Percentiles rank a stretch among this genome's conserved stretches.
These are phyloP conservation scores for Candida ipomoeae DNA, from an alignment of 805 yeast genomes.

Conservation along the genomic window DNA sequence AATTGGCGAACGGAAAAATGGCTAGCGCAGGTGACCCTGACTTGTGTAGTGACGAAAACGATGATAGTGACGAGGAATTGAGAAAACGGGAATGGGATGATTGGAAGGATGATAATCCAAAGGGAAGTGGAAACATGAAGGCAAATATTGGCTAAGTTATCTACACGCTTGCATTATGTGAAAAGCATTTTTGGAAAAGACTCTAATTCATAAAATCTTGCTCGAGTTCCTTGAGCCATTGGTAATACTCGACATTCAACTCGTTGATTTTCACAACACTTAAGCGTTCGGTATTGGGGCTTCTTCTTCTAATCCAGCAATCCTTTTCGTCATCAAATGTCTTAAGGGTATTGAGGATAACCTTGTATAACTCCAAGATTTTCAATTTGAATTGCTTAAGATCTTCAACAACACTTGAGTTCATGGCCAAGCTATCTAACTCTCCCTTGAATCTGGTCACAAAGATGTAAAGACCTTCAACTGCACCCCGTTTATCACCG, in stretches of 20 bases:
- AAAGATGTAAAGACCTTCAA: conserved; percentile 37
- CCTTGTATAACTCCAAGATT: conserved; percentile 38
- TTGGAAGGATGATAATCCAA: conserved; percentile 78
- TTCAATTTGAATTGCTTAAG: conserved; percentile 34
- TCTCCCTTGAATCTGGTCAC: conserved; percentile 32
- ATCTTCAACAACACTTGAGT: conserved; percentile 19
- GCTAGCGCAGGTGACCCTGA: conserved; percentile 38
- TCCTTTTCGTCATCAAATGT: conserved; percentile 33
- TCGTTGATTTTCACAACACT: conserved; percentile 27
- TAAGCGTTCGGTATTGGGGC: conserved; percentile 12
- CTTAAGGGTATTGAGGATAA: conserved; percentile 37
- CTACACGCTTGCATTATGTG: background rate
- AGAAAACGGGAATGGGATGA: conserved; percentile 90
- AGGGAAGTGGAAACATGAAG: conserved; percentile 85
- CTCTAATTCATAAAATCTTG: conserved; percentile 16
- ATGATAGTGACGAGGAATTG: conserved; percentile 64
- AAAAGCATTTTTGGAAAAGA: background rate
- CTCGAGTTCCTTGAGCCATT: conserved; percentile 34
- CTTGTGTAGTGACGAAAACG: conserved; percentile 51
- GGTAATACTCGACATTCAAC: conserved; percentile 29
- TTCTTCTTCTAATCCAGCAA: conserved; percentile 31
- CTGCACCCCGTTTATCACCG: conserved; percentile 41
- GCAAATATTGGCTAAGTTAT: conserved; percentile 35
- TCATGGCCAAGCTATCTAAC: conserved; percentile 15
- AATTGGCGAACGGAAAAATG: conserved; percentile 80